These are phyloP conservation scores for Russula emetica DNA, from an alignment of 768 basidiomycete species.

Conservation along the genomic window DNA sequence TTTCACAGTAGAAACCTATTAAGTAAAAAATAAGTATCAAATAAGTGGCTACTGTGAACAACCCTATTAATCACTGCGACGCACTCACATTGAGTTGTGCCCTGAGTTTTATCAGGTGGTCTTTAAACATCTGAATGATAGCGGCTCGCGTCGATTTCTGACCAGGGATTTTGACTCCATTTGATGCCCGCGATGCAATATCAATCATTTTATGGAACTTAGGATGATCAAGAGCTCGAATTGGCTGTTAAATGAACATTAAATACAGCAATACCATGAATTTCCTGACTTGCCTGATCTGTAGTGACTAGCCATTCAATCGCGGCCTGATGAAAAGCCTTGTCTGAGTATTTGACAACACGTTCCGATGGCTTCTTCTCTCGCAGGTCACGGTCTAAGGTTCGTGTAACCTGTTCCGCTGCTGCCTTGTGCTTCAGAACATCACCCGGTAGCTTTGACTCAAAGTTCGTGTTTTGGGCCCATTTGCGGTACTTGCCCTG, in stretches of 20 bases:
- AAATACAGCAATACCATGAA: too few species aligned
- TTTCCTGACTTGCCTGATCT: neutral
- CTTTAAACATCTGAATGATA: slow-evolving; percentile 35
- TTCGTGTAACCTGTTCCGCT: neutral
- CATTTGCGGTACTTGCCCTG: neutral
- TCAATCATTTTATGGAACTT: neutral
- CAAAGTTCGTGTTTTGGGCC: neutral
- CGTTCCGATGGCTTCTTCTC: neutral
- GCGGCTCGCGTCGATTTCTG: slow-evolving; percentile 30
- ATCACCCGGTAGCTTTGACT: neutral
- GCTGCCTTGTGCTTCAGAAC: neutral
- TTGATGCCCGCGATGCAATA: slow-evolving; percentile 30
- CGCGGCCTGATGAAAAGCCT: neutral
- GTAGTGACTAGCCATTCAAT: slow-evolving; percentile 3
- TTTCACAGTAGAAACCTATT: too few species aligned
- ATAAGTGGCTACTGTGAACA: too few species aligned
- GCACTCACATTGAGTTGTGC: neutral
- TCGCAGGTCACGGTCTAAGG: neutral
- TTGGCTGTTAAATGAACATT: neutral
- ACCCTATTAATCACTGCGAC: neutral
- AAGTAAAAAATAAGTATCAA: too few species aligned
- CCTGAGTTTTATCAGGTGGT: slow-evolving; percentile 14
- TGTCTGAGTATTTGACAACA: neutral
- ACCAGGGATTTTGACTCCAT: slow-evolving; percentile 38
- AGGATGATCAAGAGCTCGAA: neutral